Conservation (phyloP, 2,329 filamentous ascomycete genomes). For the Alternaria angustiovoidea region DNA sequence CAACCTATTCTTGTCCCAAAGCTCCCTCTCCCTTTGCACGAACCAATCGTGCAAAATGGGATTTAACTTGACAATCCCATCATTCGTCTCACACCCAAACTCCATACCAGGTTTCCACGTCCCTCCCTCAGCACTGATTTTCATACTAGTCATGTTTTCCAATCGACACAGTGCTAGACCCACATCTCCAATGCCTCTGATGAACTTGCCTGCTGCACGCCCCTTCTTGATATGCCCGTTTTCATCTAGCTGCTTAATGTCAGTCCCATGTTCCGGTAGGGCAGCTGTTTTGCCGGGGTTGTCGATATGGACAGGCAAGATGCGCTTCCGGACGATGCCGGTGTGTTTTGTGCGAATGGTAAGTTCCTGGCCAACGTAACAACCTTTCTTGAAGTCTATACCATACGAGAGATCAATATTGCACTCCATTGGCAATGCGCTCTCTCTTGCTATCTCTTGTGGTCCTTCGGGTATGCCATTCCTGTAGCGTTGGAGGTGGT, state of each 20-base stretch:
- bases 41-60: constrained; percentile 85
- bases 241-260: constrained; percentile 62
- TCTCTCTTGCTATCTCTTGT: constrained; percentile 74
- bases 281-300: constrained; percentile 28
- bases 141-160: constrained; percentile 87
- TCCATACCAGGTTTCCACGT: constrained; percentile 65
- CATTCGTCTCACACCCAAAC: constrained; percentile 49
- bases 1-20: constrained; percentile 41
- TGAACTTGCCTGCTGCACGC: constrained; percentile 81
- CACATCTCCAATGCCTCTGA: constrained; percentile 81
- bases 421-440: constrained; percentile 82
- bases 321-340: constrained; percentile 88
- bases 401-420: constrained; percentile 88
- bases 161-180: constrained; percentile 87
- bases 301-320: constrained; percentile 83
- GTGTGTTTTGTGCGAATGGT: constrained; percentile 95
- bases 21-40: constrained; percentile 49
- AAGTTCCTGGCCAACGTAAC: constrained; percentile 95
- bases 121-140: constrained; percentile 72
- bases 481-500: constrained; percentile 79
- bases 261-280: constrained; percentile 55
- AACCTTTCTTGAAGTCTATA: constrained; percentile 94
- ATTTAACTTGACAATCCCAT: constrained; percentile 49
- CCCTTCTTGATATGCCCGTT: constrained; percentile 56
- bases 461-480: constrained; percentile 87